Base-by-base conservation (phyloP, 345 rosid genomes). In the Linum lewisii region DNA sequence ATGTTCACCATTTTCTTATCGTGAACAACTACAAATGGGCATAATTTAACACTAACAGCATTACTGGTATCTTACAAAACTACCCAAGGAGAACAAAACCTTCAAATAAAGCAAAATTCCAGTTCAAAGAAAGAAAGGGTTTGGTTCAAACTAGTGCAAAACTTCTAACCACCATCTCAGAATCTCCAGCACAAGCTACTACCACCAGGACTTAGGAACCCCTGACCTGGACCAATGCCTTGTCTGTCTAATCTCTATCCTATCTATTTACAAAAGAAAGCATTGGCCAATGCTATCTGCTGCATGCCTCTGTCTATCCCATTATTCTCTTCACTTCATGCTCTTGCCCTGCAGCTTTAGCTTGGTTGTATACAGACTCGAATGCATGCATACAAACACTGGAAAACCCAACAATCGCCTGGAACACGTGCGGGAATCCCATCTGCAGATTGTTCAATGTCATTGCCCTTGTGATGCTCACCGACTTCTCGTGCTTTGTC, bases 371-470 rank as follows among this genome's bases (percentile, higher is more conserved):
- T n/a, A 89, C 82, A 11, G 82, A 81, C 78, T 93, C 97, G 3
- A 82, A 89, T 0, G 91, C 88, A 42, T 83, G 88, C 89, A 79
- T 89, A 54, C 97, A 93, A 52, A 93, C 94, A 51, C 95, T 88
- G 15, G 99, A 93, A 62, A 93, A 86, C 49, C 99, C 97, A 18
- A 81, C 94, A 67, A 89, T 77, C 0, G 97, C 95, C 65, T 93
- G 95, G 64, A 93, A 86, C 59, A 89, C 86, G 58, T 85, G 91
- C 0, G 99, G 94, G 54, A 93, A 84, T 15, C 94, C 94, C 97
- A 93, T 85, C 80, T 89, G 91, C 66, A 93, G 80, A 78, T 86
- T 88, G 60, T 86, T 86, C 51, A 87, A 45, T 7, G 97, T 93
- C 86, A 89, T 85, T 32, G 84, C 82, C 67, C 99, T 79, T 0